Conservation (phyloP, 2,329 filamentous ascomycete genomes). For the Sporothrix mexicana region DNA sequence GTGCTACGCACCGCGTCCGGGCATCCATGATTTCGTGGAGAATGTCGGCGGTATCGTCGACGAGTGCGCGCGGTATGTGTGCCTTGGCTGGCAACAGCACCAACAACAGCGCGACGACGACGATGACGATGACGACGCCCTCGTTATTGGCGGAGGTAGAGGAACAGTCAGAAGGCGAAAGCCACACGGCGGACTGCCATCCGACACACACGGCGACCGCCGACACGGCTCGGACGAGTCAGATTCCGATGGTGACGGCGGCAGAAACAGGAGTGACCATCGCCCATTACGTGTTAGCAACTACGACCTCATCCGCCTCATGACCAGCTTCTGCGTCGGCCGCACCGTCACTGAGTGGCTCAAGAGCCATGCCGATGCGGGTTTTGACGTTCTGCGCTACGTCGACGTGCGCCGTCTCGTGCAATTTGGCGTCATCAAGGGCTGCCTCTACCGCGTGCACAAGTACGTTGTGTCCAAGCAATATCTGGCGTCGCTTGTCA, state of each 20-base stretch:
- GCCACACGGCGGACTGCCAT: not conserved
- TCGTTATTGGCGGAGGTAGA: conserved; percentile 16
- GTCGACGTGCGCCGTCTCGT: conserved; percentile 91
- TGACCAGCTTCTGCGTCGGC: conserved; percentile 82
- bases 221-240: not conserved
- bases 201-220: not conserved
- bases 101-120: not conserved
- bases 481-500: conserved; percentile 62
- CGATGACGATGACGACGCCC: not conserved
- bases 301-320: conserved; percentile 78
- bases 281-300: conserved; percentile 53
- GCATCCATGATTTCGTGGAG: conserved; percentile 78
- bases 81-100: conserved; percentile 42
- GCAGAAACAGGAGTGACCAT: conserved; percentile 19
- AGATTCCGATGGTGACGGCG: conserved; percentile 1
- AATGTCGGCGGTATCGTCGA: conserved; percentile 77
- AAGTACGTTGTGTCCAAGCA: conserved; percentile 80
- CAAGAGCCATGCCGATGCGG: conserved; percentile 70
- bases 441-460: conserved; percentile 89
- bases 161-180: conserved; percentile 16
- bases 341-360: conserved; percentile 89
- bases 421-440: conserved; percentile 95
- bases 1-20: conserved; percentile 82
- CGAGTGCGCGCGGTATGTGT: conserved; percentile 87
- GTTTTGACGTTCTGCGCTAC: conserved; percentile 69